Base-by-base conservation (phyloP, 2,329 filamentous ascomycete species). In the Neofusicoccum parvum region DNA sequence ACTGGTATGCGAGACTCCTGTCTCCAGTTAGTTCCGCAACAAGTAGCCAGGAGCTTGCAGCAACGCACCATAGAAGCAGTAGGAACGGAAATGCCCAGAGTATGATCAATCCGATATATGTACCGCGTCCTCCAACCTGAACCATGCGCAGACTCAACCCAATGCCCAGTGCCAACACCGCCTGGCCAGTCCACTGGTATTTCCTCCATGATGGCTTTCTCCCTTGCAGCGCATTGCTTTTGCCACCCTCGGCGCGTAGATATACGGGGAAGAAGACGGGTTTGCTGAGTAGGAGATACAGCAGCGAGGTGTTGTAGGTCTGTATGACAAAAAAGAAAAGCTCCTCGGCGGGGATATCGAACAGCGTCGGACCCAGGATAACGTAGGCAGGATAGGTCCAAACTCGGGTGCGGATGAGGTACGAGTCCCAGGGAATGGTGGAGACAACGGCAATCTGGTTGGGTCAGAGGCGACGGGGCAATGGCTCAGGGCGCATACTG, bases 311-410 rank as follows among this genome's bases (percentile, higher is more conserved):
- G 71, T 87, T 90, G 75, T 91, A 92, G 1, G 90, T 92, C 76
- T 92, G 90, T 27, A 92, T 86, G 20, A 91, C 77, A 74, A 92
- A 92, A 82, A 92, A 92, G 78, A 92, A 92, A 4, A 92, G 76
- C 73, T 92, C 90, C 71, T 92, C 90, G 4, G 84, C 75, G 0
- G 90, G 90, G 17, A 92, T 90, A n/a, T 80, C 79, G 70, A 86
- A 86, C 15, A 91, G 73, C 1, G 82, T 88, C 0, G 82, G 82
- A 0, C 90, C 90, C 41, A 89, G 71, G 37, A 92, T 85, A 20
- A 86, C 89, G 71, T 87, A 80, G 11, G 82, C 77, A 1, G 90
- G 90, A 71, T 92, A 93, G 10, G 86, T 88, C 90, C 90, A 92
- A 72, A 92, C 85, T 50, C 82, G 79, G 63, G 81, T 86, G 69